Base-by-base conservation (phyloP, 2,329 filamentous ascomycete genomes). In the Fusarium oligoseptatum region DNA sequence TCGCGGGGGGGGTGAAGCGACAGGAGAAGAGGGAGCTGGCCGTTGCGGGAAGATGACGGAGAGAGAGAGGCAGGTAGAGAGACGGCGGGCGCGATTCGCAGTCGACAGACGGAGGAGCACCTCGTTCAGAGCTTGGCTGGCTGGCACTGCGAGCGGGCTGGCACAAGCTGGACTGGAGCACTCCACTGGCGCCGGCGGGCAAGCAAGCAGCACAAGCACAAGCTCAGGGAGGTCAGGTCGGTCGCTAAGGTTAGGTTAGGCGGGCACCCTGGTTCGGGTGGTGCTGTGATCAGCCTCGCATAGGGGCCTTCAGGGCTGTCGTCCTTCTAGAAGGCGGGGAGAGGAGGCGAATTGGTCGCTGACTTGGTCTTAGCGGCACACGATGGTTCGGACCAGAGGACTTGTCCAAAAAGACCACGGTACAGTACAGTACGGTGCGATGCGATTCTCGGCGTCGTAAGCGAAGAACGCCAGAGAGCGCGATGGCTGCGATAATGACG, bases 201-300 rank as follows among this genome's bases (percentile, higher is more conserved):
- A n/a, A n/a, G 48, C 24, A 50, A 50, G 22, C 45, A 45, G 15
- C 36, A 39, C 36, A 39, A 39, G 22, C 45, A 24, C 45, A 52
- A 45, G 56, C 58, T 24, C 60, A 71, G 62, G 63, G 50, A 74
- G 62, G 65, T 45, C 48, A 52, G 61, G 60, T 56, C 70, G 36
- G 68, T 65, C 64, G 71, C 60, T 73, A 70, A 64, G 60, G 62
- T 72, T 64, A 70, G 50, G 64, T 73, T 71, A 77, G 74, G 71
- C 60, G 70, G 69, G 75, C 75, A 78, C 77, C 77, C 76, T 75
- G 62, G 72, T 57, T 67, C 50, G 70, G 74, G 67, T 70, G 68
- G 76, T 70, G 66, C 64, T 77, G 72, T 74, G 77, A 78, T 78
- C 77, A 78, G 75, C 77, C 77, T 78, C 77, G 77, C 77, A 78